These are phyloP conservation scores for Musa itinerans DNA, from an alignment of 176 grass and related monocot species.

Conservation along the genomic window DNA sequence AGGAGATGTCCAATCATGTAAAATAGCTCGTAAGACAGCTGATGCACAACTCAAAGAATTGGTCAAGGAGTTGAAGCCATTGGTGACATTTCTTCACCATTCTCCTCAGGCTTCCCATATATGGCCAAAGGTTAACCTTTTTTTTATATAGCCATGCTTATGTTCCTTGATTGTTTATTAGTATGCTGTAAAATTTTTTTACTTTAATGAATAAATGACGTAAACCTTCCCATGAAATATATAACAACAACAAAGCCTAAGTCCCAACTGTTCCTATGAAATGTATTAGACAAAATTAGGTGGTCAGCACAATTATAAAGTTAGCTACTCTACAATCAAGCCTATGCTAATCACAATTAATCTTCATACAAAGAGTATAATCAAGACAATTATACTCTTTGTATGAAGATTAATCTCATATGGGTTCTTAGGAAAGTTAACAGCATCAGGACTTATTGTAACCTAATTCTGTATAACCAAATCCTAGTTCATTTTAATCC, in stretches of 20 bases:
- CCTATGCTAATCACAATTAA: not conserved
- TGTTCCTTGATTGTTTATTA: not conserved
- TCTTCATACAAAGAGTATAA: no score
- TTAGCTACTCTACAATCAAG: not conserved
- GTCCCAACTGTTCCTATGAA: not conserved
- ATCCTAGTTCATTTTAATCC: no score
- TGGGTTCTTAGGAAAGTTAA: not conserved
- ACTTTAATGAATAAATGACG: not conserved
- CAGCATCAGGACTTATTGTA: no score
- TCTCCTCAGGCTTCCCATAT: constrained; percentile 69
- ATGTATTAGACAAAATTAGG: not conserved
- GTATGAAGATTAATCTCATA: not conserved
- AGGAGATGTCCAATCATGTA: constrained; percentile 78
- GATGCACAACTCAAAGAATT: constrained; percentile 90
- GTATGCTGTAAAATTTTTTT: not conserved
- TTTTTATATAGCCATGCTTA: not conserved
- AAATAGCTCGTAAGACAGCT: constrained; percentile 69
- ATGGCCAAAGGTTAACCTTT: constrained; percentile 73
- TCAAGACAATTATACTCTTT: no score
- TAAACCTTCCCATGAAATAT: no score
- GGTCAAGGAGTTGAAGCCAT: constrained; percentile 65
- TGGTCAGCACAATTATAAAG: not conserved
- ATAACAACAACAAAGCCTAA: no score
- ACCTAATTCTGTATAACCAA: no score
- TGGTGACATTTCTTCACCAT: constrained; percentile 59